Evolutionary conservation across 1,284 basidiomycete genomes (phyloP), one percentile per base, ranked within the genome.

Genomic region (Puccinia coronata): DNA sequence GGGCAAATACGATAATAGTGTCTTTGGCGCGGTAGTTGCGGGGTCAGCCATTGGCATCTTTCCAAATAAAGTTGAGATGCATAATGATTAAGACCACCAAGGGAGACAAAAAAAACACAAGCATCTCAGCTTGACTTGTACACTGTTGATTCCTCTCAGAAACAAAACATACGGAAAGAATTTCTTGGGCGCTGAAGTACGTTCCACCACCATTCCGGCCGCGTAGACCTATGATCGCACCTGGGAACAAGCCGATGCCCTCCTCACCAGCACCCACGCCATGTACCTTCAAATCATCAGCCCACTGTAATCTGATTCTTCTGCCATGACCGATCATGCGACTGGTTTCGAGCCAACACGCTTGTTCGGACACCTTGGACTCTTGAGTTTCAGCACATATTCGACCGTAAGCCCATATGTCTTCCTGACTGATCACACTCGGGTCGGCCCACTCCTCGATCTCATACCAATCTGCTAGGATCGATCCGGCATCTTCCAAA

Each of bases 191-290:
- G 20, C 91, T 89, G 85, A 98, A 99, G 86, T 90, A 91, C 1
- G 91, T 91, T 5, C 93, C 95, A 0, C 94, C 94, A 1, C 95
- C 95, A 86, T 98, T 98, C 84, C 90, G 90, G 0, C 97, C 97
- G 83, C 91, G 92, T n/a, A 98, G 86, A 2, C 92, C 93, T 0
- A 93, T 92, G 67, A 99, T 91, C 55, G 92, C 91, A 1, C 97
- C 97, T 0, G 95, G 94, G 85, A 96, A 99, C 43, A 99, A 85
- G 0, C 92, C 91, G 28, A 92, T 87, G 0, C 91, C 90, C n/a
- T 90, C 90, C 31, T 90, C 88, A 5, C 91, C 92, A 78, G 88
- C 47, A 6, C 89, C 86, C 5, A 87, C 90, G 28, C 91, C 91
- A 67, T 91, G 89, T 4, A 96, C 88, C 84, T 90, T 91, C 77